A percentile compares a stretch with the other conserved stretches of the same genome.
Evolutionary conservation across 2,329 filamentous ascomycete species (phyloP).

Genomic region (Diaporthe citri): DNA sequence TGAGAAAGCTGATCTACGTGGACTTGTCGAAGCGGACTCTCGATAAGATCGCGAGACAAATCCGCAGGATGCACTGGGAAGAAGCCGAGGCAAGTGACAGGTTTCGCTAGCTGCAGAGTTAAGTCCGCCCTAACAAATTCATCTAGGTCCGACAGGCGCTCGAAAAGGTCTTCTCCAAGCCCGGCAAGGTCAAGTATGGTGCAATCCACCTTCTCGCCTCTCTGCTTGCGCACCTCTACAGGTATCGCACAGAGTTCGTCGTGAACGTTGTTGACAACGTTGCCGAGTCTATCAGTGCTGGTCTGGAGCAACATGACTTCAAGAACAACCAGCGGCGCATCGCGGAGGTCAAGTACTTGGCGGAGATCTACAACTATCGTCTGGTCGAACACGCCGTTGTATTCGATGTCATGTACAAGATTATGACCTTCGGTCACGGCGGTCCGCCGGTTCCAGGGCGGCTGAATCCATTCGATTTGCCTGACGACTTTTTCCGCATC

Average conservation of each 20-base stretch:
- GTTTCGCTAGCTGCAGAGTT: conserved; percentile 39
- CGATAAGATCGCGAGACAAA: conserved; percentile 92
- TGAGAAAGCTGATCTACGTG: conserved; percentile 91
- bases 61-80: conserved; percentile 97
- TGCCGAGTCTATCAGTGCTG: conserved; percentile 87
- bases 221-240: conserved; percentile 86
- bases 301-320: conserved; percentile 96
- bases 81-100: conserved; percentile 76
- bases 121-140: conserved; percentile 23
- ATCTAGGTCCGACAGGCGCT: conserved; percentile 66
- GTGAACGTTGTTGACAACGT: conserved; percentile 93
- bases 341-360: conserved; percentile 95
- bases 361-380: conserved; percentile 97
- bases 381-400: conserved; percentile 96
- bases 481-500: conserved; percentile 96
- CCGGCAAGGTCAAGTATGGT: conserved; percentile 96
- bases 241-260: conserved; percentile 92
- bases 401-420: conserved; percentile 94
- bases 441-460: conserved; percentile 85
- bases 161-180: conserved; percentile 94
- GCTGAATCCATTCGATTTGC: conserved; percentile 83
- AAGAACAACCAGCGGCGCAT: conserved; percentile 96
- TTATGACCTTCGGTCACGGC: conserved; percentile 91
- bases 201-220: conserved; percentile 95
- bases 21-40: conserved; percentile 96